Conservation (phyloP, 2,329 filamentous ascomycete species). For the Fusarium pseudoanthophilum region DNA sequence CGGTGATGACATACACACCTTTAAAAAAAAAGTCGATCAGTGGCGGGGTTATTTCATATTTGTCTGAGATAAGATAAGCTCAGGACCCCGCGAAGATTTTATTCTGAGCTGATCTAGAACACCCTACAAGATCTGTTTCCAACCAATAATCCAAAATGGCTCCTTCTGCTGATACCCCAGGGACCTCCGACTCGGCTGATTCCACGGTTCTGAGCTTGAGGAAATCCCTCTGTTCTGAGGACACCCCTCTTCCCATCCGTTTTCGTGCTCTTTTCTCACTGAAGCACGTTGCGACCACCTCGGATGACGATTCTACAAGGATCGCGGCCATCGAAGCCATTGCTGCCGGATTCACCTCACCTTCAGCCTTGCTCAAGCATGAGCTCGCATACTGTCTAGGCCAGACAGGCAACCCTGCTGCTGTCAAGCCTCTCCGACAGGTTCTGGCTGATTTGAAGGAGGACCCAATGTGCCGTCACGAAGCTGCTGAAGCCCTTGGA, state of each 20-base stretch:
- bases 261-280: conserved; percentile 98
- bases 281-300: conserved; percentile 85
- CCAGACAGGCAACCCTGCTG: conserved; percentile 82
- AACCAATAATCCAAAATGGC: conserved; percentile 42
- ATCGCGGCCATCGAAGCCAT: conserved; percentile 78
- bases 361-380: conserved; percentile 92
- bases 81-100: conserved; percentile 51
- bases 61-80: conserved; percentile 44
- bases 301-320: conserved; percentile 68
- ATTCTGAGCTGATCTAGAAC: conserved; percentile 33
- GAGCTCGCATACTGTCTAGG: conserved; percentile 97
- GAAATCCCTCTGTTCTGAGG: conserved; percentile 81
- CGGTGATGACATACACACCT: background rate
- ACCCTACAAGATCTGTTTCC: conserved; percentile 16
- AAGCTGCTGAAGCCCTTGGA: conserved; percentile 94
- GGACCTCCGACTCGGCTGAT: conserved; percentile 38
- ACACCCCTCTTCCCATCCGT: conserved; percentile 83
- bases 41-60: conserved; percentile 20
- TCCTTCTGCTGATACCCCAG: conserved; percentile 39
- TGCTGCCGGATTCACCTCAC: conserved; percentile 84
- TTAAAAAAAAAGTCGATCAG: conserved; percentile 16
- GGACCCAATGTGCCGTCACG: conserved; percentile 95
- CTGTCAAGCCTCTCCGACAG: conserved; percentile 75
- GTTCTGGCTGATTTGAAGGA: conserved; percentile 84
- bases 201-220: conserved; percentile 72